Evolutionary conservation across 495 filamentous ascomycete genomes (phyloP), one percentile per base, ranked within the genome.

Genomic region (Letharia columbiana): DNA sequence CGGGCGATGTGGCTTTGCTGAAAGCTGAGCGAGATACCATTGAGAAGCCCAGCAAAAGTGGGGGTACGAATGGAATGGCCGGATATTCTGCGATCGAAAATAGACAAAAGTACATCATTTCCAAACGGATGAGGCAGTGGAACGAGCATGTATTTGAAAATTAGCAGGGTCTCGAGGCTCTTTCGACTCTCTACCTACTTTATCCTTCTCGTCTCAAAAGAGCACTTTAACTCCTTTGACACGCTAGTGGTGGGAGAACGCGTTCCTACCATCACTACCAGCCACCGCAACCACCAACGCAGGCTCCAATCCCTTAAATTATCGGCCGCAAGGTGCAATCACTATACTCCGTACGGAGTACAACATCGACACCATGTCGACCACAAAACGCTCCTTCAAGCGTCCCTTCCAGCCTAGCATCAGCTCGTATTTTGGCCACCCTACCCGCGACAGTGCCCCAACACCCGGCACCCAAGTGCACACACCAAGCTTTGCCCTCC

Each of bases 401-500:
- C 74, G 78, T 20, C 73, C 65, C 4, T 81, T 72, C 67, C 79
- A 80, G 67, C 73, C 77, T 44, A 75, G 76, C 40, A 78, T 80
- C 60, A 75, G 71, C 42, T 72, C 72, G 60, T 78, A 73, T 72
- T 77, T 80, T 65, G 65, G 70, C 31, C 70, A 63, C 58, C 66
- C 60, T 62, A 64, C 66, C 5, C 62, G 70, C 61, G 28, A 50
- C 41, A 63, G 66, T 44, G 52, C 9, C 35, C 18, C 17, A 54
- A 12, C 66, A 42, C 31, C 71, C 33, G 57, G 76, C 62, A 73
- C 77, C 17, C 69, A 77, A 11, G 81, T 79, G 28, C 77, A 75
- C 61, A 75, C 75, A 56, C 73, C 76, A 47, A 75, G 69, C 9
- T 84, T 82, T 39, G 69, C 76, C 33, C 80, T 91, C 28, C 84